Base-by-base conservation (phyloP, 2,329 filamentous ascomycete species). In the Cytospora piceae region DNA sequence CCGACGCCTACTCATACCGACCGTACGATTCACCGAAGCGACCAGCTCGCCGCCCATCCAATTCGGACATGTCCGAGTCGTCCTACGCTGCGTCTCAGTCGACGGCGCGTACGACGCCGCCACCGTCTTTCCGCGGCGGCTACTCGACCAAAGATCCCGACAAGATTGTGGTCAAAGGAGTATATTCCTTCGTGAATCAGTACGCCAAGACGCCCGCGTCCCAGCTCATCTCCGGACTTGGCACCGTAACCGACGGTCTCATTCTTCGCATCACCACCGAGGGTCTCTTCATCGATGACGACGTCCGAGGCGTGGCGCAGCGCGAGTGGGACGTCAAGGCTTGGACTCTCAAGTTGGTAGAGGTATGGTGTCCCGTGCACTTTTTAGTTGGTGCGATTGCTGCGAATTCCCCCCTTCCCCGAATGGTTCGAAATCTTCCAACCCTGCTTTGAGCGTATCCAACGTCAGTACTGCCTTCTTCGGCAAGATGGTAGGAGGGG, bases 241-340 rank as follows among this genome's bases (percentile, higher is more conserved):
- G 90, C 22, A 85, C 90, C 56, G 93, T 98, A 37, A 97, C 94
- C 2, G 94, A 99, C 74, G 95, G 95, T 0, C 83, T 99, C 55
- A 91, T 98, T 68, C 84, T 99, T 68, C 91, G 92, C 60, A 95
- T 98, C 73, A 94, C 92, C 14, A 96, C 93, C 1, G 94, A 97
- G 76, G 95, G 95, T 22, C 84, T 98, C 62, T 98, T 98, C 79
- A 95, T 99, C 74, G 95, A 99, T 76, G 95, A 99, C 76, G 95
- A 98, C 76, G 87, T 97, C 61, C 89, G 94, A 54, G 88, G 89
- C 68, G 92, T 97, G 20, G 89, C 92, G n/a, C 93, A 98, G 78
- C 88, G 95, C 67, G 95, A 99, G 79, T 99, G 95, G 95, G 95
- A 99, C 76, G 88, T 98, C 74, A 98, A 98, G 78, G 94, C 94